Conservation (phyloP, 2,329 filamentous ascomycete genomes). For the Alternaria infectoria region DNA sequence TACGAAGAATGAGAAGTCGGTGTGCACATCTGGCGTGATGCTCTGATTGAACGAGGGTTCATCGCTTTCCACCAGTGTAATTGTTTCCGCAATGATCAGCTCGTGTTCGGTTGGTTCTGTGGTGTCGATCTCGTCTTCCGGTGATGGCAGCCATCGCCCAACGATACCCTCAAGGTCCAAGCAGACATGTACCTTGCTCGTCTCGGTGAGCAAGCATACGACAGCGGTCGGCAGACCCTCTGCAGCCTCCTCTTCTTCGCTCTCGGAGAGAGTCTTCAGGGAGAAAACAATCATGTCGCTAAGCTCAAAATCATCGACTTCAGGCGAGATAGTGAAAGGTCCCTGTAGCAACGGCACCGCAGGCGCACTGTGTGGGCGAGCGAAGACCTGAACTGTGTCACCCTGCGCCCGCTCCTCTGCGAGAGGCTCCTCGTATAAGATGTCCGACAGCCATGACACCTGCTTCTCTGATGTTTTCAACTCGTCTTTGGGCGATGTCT, state of each 20-base stretch:
- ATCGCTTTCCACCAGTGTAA: constrained; percentile 37
- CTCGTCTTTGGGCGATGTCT: constrained; percentile 51
- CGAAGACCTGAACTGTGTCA: constrained; percentile 59
- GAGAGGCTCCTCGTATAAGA: constrained; percentile 57
- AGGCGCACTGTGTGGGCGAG: constrained; percentile 60
- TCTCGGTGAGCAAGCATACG: constrained; percentile 63
- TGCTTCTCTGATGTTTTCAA: constrained; percentile 59
- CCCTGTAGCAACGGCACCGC: constrained; percentile 67
- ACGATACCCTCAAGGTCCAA: constrained; percentile 67
- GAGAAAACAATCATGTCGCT: constrained; percentile 67
- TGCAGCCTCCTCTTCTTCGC: constrained; percentile 56
- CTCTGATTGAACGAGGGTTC: constrained; percentile 55
- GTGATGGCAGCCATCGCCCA: constrained; percentile 66
- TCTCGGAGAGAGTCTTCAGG: constrained; percentile 56
- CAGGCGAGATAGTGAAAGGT: constrained; percentile 62
- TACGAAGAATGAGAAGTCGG: constrained; percentile 65
- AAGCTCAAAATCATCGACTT: constrained; percentile 62
- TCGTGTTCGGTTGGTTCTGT: constrained; percentile 32
- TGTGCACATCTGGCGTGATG: constrained; percentile 62
- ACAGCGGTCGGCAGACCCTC: constrained; percentile 63
- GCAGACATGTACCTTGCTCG: constrained; percentile 63
- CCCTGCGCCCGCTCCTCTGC: constrained; percentile 50
- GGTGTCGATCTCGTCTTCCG: constrained; percentile 31
- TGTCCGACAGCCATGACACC: constrained; percentile 62
- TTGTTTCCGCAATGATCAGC: constrained; percentile 51